Evolutionary conservation across 768 basidiomycete species (phyloP), one percentile per base, ranked within the genome.

Genomic region (Tephrocybe sp.): DNA sequence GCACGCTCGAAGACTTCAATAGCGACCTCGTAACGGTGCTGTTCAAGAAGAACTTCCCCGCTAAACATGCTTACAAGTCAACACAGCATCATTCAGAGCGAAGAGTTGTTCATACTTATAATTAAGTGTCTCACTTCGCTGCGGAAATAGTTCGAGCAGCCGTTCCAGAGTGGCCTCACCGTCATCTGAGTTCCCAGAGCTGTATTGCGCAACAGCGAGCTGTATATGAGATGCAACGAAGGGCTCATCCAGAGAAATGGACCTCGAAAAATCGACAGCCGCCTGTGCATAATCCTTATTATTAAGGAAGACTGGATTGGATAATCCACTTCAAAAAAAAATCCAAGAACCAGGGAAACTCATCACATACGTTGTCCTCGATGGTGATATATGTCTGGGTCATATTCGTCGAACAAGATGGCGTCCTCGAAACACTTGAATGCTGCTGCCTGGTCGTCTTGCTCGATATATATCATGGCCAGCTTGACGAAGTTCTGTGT

Each of bases 191-290:
- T 90, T 79, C 21, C 82, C 88, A 50, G 80, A 65, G 76, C 96
- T 96, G 82, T 97, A 98, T 66, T 92, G 89, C 28, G 96, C 97
- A 21, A 98, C 93, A 1, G 95, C 96, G 45, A 92, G 80, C 64
- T 98, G 95, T 53, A 98, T 95, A 60, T 98, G 96, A 52, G 87
- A 90, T 76, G 97, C 98, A 54, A 98, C 92, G 62, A 98, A 98
- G 26, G 73, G 60, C 45, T 84, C 75, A 61, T 99, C 97, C 30
- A 98, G 77, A 48, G 82, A 75, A n/a, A 86, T 89, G 15, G 93
- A 95, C 65, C 89, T 86, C 19, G 79, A 83, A 75, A 98, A 99
- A 70, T 98, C 90, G 58, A 83, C 81, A 15, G 92, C 88, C 1
- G 97, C 97, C 37, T 87, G 77, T 3, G 72, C 71, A 65, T 87